Conservation (phyloP, 2,329 filamentous ascomycete species). For the Rhynchosporium secalis region DNA sequence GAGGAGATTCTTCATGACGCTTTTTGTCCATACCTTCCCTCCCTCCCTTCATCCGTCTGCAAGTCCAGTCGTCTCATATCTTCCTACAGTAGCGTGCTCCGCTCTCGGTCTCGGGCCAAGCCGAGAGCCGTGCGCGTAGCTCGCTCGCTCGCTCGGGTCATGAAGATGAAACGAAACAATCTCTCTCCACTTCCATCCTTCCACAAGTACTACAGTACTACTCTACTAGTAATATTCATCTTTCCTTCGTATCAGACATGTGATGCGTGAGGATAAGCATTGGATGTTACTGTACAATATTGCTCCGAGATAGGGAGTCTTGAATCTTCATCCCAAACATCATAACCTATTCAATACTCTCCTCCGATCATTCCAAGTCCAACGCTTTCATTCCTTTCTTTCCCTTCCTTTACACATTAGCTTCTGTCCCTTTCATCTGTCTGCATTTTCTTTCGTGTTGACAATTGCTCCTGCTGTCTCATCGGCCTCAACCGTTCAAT, state of each 20-base stretch:
- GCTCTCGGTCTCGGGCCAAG: background rate
- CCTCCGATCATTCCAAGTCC: no score
- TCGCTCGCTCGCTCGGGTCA: background rate
- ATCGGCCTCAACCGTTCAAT: background rate
- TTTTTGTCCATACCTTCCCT: no score
- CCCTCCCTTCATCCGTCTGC: no score
- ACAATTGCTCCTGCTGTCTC: background rate
- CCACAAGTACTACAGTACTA: no score
- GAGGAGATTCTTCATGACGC: no score
- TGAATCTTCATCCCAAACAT: no score
- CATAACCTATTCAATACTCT: no score
- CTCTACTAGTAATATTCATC: background rate
- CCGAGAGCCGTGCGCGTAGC: background rate
- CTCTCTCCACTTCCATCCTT: background rate
- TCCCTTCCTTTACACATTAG: background rate
- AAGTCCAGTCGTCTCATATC: background rate
- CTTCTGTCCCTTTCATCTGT: slow-evolving; percentile 4
- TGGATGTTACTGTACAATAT: slow-evolving; percentile 16
- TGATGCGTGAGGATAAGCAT: slow-evolving; percentile 1
- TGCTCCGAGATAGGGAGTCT: background rate
- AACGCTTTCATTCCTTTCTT: slow-evolving; percentile 6
- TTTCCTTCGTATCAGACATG: slow-evolving; percentile 18
- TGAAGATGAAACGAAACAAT: slow-evolving; percentile 19
- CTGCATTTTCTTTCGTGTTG: background rate
- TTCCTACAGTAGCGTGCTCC: background rate